Base-by-base conservation (phyloP, 1,139 yeast genomes). In the Hyphopichia fennica region DNA sequence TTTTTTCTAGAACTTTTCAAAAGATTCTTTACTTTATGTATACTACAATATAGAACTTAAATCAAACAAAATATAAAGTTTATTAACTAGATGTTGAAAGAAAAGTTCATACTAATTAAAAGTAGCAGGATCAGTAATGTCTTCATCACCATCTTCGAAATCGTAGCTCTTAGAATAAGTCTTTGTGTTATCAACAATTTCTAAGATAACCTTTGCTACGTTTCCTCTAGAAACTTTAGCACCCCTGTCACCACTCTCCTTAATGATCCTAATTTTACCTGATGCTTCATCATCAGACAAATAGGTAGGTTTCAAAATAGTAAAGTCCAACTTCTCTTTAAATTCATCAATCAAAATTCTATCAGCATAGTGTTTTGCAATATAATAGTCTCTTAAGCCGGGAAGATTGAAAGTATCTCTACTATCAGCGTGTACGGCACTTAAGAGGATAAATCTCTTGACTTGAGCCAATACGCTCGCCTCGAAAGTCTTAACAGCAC, bases 331-430 rank as follows among this genome's bases (percentile, higher is more conserved):
- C 14, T 59, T 56, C 10, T 52, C 49, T 17, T 46, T 47, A 45
- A 65, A 66, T 43, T 74, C 67, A 38, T 56, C 45, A 28, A 58
- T 49, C 51, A 81, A 67, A 40, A 72, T 66, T 35, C 74, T 58
- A 54, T 81, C 86, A 1, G 85, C 84, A 46, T 75, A 76, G 53
- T 73, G 76, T 57, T 81, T 81, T 29, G 84, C 80, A 41, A 76
- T 68, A 46, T 63, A 77, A 58, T 79, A 79, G 16, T 71, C 52
- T 29, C 71, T 48, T 11, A 69, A 49, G 0, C 56, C 44, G 3
- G 65, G 51, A 13, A 35, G 32, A 10, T 43, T 47, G 35, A 57
- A 71, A 40, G 58, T 60, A 1, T 66, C 74, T 33, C 84, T 65
- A 41, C 72, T 68, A 13, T 75, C 75, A 2, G 86, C 80, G 46